Evolutionary conservation across 176 grass and related monocot genomes (phyloP).

Genomic region (Zizania latifolia): DNA sequence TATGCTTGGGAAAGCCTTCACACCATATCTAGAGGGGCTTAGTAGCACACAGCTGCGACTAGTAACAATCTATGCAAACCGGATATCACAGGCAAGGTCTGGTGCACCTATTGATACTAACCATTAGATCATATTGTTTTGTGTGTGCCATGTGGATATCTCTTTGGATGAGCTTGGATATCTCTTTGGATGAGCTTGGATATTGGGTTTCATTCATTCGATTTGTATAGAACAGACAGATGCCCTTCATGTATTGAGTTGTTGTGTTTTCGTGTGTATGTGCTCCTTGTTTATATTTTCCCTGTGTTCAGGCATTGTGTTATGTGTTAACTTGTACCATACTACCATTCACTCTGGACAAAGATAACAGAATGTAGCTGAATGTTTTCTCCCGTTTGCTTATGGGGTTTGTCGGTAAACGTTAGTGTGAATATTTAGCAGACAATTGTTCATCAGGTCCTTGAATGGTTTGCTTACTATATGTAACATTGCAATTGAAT

Average conservation of each 20-base stretch:
- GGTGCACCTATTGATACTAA: conserved; percentile 42
- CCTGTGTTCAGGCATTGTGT: neutral
- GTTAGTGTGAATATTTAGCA: conserved; percentile 3
- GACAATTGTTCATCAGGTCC: neutral
- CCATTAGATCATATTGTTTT: conserved; percentile 40
- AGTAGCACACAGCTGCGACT: conserved; percentile 76
- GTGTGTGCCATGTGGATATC: conserved; percentile 27
- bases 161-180: conserved; percentile 27
- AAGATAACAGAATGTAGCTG: conserved; percentile 7
- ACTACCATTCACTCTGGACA: conserved; percentile 22
- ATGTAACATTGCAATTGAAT: neutral
- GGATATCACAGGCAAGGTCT: conserved; percentile 68
- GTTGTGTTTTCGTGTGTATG: conserved; percentile 17
- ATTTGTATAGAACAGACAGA: conserved; percentile 48
- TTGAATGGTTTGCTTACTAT: neutral
- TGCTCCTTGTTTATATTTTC: neutral
- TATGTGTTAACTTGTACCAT: conserved; percentile 1
- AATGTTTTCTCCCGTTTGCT: neutral
- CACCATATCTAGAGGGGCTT: conserved; percentile 69
- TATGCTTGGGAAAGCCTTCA: conserved; percentile 77
- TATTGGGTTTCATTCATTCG: conserved; percentile 47
- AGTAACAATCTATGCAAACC: conserved; percentile 79
- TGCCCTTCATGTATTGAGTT: conserved; percentile 9
- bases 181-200: conserved; percentile 31
- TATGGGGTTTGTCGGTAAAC: neutral